phyloP scores from a whole-genome alignment of 2,329 filamentous ascomycete genomes.

The Cercospora beticola region DNA sequence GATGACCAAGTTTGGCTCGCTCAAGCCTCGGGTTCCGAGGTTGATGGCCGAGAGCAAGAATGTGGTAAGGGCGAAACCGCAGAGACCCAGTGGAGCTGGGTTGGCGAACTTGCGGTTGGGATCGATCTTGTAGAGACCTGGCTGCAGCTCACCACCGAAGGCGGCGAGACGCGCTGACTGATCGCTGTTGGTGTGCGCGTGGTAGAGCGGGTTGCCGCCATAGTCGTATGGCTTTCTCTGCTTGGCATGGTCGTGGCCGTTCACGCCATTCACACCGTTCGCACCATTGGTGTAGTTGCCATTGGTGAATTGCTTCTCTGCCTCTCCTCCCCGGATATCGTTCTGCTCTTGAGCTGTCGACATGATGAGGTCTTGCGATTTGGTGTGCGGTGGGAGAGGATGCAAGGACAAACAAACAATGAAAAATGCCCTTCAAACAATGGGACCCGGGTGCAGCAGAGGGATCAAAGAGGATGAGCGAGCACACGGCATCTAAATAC shows the following conservation, averaged over 20 bases:
- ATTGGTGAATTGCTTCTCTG: conserved; percentile 29
- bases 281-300: conserved; percentile 10
- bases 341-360: conserved; percentile 44
- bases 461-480: conserved; percentile 3
- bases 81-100: conserved; percentile 60
- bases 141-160: conserved; percentile 55
- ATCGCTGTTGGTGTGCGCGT: conserved; percentile 47
- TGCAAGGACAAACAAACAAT: neutral
- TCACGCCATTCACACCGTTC: conserved; percentile 28
- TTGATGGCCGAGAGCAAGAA: conserved; percentile 58
- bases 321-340: conserved; percentile 27
- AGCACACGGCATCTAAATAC: conserved; percentile 17
- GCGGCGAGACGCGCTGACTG: conserved; percentile 50
- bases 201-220: conserved; percentile 53
- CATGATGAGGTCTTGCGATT: conserved; percentile 36
- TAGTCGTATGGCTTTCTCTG: conserved; percentile 52
- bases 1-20: conserved; percentile 49
- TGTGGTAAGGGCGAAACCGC: conserved; percentile 65
- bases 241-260: conserved; percentile 43
- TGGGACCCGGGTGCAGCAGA: conserved; percentile 12
- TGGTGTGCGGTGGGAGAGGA: neutral
- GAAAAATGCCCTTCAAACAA: neutral
- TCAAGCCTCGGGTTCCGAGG: conserved; percentile 45
- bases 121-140: conserved; percentile 48
- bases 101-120: conserved; percentile 42